Base-by-base conservation (phyloP, 1,139 yeast species). In the Pichia kudriavzevii region DNA sequence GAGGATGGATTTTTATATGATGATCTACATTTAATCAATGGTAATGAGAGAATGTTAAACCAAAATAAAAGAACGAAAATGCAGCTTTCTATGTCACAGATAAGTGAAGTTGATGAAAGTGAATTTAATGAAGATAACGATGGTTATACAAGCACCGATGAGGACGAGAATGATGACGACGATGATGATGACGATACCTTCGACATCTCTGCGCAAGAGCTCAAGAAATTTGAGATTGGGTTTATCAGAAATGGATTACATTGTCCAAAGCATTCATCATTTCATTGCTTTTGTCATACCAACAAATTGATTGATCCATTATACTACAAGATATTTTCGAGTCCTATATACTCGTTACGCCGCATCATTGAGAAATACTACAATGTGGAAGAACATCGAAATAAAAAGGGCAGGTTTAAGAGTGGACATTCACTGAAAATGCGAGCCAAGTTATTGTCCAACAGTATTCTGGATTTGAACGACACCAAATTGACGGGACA, bases 221-320 rank as follows among this genome's bases (percentile, higher is more conserved):
- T 47, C n/a, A 43, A 44, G 21, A 43, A 48, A 48, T 52, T 52
- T 38, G 45, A 41, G 22, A 44, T 52, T 16, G 38, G 39, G 3
- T 39, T 42, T 5, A 27, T 47, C 23, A 28, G 42, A 20, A n/a
- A n/a, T n/a, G 38, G 43, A 22, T 35, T 50, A 5, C 32, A 40
- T 19, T 52, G 55, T 39, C 49, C 56, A 6, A 46, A 45, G 21
- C 57, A 53, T 31, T 48, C 49, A 19, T 34, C 45, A 21, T 42
- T 50, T 33, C 50, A 45, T 30, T 51, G 55, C 35, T 39, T 41
- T 17, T 45, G 49, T 26, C 30, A 35, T n/a, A 31, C 43, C 4
- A 23, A 26, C 15, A 30, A 32, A 9, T 25, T 38, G 4, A 31
- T 41, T 22, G 40, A 41, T 26, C 36, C 37, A 18, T 13, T 22